Base-by-base conservation (phyloP, 345 rosid species). In the Gossypium arboreum region DNA sequence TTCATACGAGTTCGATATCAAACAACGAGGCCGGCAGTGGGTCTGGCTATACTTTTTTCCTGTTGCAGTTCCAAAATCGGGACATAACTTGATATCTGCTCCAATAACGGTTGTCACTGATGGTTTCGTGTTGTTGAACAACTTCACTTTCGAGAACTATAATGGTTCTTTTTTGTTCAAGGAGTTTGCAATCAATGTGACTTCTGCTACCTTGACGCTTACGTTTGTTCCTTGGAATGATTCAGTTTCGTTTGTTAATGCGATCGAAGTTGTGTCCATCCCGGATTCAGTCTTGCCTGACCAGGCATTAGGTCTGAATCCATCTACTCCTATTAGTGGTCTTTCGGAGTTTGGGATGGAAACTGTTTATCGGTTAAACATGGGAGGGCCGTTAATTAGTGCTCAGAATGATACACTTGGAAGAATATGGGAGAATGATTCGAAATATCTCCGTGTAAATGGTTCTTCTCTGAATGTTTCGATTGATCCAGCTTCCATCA, bases 41-140 rank as follows among this genome's bases (percentile, higher is more conserved):
- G 76, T 95, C 90, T 96, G 99, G 76, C 97, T 95, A 45, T 94
- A 95, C 75, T 95, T 95, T 75, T 84, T 79, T 50, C 94, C 97
- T 20, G 12, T 25, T 77, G 80, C 84, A 39, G 41, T 90, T 77
- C 81, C 85, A 25, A 84, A 65, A 75, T 83, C 90, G 0, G 81
- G 75, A 73, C 84, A 83, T n/a, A 84, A 91, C 82, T 74, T 95
- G 83, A 71, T 77, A 51, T 82, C 92, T 62, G 90, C 91, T 0
- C 77, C 86, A 1, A 82, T 91, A 72, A 85, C 92, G 0, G 97
- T 89, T 22, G 88, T 84, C 57, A 82, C 97, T 0, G 94, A 95
- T 48, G 88, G 84, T 61, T 93, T 89, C 83, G 97, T 93, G 72
- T 97, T 95, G 81, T 76, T 95, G 85, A 88, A 82, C 86, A 86